Evolutionary conservation across 805 yeast species (phyloP).

Genomic region (Ogataea minuta): DNA sequence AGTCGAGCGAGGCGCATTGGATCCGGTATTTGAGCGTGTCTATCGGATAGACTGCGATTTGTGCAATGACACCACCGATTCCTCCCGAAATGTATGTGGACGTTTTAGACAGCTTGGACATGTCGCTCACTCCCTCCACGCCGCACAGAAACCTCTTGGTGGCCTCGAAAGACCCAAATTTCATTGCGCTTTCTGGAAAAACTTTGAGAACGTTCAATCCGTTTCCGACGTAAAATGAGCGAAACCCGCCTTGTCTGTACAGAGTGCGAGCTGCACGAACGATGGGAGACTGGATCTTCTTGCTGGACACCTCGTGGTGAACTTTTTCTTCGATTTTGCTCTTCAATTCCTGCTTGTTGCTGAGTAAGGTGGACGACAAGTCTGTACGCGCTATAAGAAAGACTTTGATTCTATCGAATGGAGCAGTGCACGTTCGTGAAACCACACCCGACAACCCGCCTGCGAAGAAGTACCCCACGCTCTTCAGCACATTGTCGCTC

Average conservation of each 20-base stretch:
- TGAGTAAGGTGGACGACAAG: slow-evolving; percentile 64
- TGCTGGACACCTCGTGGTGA: slow-evolving; percentile 41
- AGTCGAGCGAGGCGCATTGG: slow-evolving; percentile 84
- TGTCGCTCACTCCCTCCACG: slow-evolving; percentile 73
- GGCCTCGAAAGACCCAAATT: slow-evolving; percentile 92
- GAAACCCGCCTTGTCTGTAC: slow-evolving; percentile 85
- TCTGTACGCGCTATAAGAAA: slow-evolving; percentile 90
- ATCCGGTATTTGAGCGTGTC: slow-evolving; percentile 92
- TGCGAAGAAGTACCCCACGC: slow-evolving; percentile 87
- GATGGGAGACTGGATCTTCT: slow-evolving; percentile 67
- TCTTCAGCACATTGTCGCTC: slow-evolving; percentile 72
- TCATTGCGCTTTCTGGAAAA: slow-evolving; percentile 96
- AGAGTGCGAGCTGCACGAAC: slow-evolving; percentile 76
- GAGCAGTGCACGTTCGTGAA: slow-evolving; percentile 95
- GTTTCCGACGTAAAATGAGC: slow-evolving; percentile 90
- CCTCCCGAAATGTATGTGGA: slow-evolving; percentile 95
- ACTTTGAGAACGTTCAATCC: slow-evolving; percentile 92
- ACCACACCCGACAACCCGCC: slow-evolving; percentile 97
- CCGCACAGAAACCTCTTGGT: slow-evolving; percentile 71
- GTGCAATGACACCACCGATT: slow-evolving; percentile 91
- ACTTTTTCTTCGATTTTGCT: slow-evolving; percentile 35
- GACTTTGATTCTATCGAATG: slow-evolving; percentile 92
- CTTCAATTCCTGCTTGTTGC: slow-evolving; percentile 45
- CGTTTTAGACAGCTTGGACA: slow-evolving; percentile 63
- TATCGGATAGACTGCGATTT: slow-evolving; percentile 89